Conservation (phyloP, 2,329 filamentous ascomycete species). For the Phyllosticta citriasiana region DNA sequence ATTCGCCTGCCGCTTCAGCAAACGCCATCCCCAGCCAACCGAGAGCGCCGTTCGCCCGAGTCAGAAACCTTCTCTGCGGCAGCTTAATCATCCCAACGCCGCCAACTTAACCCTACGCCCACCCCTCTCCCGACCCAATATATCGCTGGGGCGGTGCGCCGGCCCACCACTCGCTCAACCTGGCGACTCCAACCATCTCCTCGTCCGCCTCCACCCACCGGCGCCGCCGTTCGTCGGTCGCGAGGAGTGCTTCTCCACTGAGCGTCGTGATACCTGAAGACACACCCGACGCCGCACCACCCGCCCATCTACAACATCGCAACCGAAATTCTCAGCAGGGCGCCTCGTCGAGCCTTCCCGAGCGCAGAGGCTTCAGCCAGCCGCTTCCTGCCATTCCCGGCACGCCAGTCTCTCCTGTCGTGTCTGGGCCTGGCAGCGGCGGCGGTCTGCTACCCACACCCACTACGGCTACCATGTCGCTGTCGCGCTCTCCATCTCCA, state of each 20-base stretch:
- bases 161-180: conserved; percentile 18
- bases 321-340: conserved; percentile 20
- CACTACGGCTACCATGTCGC: conserved; percentile 50
- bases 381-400: conserved; percentile 28
- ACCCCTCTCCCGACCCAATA: conserved; percentile 1
- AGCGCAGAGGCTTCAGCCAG: conserved; percentile 22
- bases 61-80: neutral
- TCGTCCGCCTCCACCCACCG: conserved; percentile 29
- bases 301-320: conserved; percentile 16
- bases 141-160: neutral
- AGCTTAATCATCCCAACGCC: neutral
- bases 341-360: conserved; percentile 22
- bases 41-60: neutral
- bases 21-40: neutral
- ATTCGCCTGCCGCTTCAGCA: neutral
- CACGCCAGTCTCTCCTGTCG: conserved; percentile 18
- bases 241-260: neutral
- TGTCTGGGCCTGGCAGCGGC: neutral
- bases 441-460: conserved; percentile 9
- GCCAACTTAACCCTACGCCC: conserved; percentile 5
- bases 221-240: conserved; percentile 30
- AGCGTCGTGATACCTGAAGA: neutral
- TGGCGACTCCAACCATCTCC: conserved; percentile 29
- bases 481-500: conserved; percentile 82
- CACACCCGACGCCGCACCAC: conserved; percentile 15